These are phyloP conservation scores for Ballota nigra DNA, from an alignment of 257 asterid species.

Conservation along the genomic window DNA sequence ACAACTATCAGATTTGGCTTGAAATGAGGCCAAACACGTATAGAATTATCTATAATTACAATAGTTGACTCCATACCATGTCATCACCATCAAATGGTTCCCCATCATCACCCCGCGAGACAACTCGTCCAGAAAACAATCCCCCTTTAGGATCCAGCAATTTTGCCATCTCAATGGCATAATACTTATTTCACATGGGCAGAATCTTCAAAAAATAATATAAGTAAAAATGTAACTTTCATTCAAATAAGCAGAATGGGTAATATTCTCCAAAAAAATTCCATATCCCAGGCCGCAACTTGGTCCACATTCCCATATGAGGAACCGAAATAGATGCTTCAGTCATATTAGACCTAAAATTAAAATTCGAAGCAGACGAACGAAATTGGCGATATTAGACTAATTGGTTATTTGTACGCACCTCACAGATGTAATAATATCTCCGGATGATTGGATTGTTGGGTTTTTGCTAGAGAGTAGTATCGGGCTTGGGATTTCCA, in stretches of 20 bases:
- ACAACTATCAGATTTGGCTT: constrained; percentile 82
- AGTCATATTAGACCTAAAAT: too few relatives aligned
- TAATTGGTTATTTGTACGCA: too few relatives aligned
- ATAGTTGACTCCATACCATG: constrained; percentile 91
- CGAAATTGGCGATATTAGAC: too few relatives aligned
- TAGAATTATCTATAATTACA: constrained; percentile 86
- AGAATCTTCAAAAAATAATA: constrained; percentile 34
- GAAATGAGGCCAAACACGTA: constrained; percentile 96
- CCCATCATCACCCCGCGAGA: constrained; percentile 90
- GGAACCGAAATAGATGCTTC: constrained; percentile 87
- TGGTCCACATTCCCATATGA: constrained; percentile 99
- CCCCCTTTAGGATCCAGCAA: constrained; percentile 97
- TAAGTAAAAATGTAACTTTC: background rate
- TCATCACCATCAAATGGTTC: constrained; percentile 84
- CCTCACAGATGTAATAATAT: too few relatives aligned
- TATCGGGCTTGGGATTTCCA: too few relatives aligned
- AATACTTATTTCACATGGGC: constrained; percentile 96
- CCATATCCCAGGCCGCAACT: constrained; percentile 98
- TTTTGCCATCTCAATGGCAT: constrained; percentile 99
- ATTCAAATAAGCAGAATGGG: constrained; percentile 9
- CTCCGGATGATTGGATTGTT: too few relatives aligned
- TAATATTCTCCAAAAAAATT: constrained; percentile 92
- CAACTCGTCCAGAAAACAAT: constrained; percentile 90
- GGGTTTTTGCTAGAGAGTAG: too few relatives aligned
- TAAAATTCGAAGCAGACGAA: too few relatives aligned